phyloP scores from a whole-genome alignment of 768 basidiomycete genomes.

The Tricholoma sp. region DNA sequence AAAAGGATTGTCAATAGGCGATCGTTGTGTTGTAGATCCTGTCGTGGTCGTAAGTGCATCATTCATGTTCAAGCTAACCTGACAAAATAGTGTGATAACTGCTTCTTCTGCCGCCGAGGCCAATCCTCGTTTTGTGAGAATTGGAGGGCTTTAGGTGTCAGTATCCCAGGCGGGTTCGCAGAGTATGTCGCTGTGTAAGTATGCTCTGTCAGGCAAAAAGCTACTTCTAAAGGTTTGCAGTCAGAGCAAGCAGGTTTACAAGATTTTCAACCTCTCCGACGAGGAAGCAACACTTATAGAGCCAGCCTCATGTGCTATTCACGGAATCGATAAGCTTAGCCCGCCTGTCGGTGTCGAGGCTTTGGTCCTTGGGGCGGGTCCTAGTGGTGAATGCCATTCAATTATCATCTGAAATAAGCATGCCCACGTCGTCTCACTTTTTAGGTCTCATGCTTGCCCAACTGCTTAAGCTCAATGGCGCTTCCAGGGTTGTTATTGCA shows the following conservation, averaged over 20 bases:
- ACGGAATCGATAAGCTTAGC: constrained; percentile 71
- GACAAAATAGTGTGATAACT: constrained; percentile 34
- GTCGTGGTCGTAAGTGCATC: constrained; percentile 35
- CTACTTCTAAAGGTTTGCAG: constrained; percentile 23
- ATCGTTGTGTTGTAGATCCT: constrained; percentile 63
- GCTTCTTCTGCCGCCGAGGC: constrained; percentile 72
- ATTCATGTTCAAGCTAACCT: background rate
- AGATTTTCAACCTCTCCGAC: constrained; percentile 70
- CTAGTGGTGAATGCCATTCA: constrained; percentile 38
- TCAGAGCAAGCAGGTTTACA: constrained; percentile 62
- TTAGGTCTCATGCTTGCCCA: constrained; percentile 70
- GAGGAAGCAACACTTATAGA: constrained; percentile 76
- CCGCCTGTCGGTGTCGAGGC: constrained; percentile 66
- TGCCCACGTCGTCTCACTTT: background rate
- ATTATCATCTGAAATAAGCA: background rate
- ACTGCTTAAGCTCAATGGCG: constrained; percentile 72
- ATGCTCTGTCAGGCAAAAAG: background rate
- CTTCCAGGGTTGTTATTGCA: constrained; percentile 61
- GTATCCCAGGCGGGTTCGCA: constrained; percentile 66
- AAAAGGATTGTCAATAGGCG: constrained; percentile 53
- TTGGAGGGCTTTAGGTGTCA: constrained; percentile 56
- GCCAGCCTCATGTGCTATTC: constrained; percentile 75
- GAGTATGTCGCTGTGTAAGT: constrained; percentile 67
- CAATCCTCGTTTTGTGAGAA: constrained; percentile 65
- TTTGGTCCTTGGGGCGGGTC: constrained; percentile 72